A percentile compares a stretch with the other conserved stretches of the same genome.
Evolutionary conservation across 768 basidiomycete genomes (phyloP).

Genomic region (Lactarius quietus): DNA sequence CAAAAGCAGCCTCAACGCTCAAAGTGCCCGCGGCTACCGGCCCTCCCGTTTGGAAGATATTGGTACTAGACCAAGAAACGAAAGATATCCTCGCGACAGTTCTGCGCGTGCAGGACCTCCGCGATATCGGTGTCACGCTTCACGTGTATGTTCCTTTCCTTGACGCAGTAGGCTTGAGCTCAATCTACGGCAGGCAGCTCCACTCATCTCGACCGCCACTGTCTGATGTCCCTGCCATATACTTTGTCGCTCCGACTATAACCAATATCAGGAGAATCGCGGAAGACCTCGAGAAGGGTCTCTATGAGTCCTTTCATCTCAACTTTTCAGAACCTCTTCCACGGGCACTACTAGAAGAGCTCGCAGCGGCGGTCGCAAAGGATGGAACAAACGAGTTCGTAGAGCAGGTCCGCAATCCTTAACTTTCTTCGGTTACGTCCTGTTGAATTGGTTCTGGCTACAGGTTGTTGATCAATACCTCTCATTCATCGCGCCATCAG

Average conservation of each 20-base stretch:
- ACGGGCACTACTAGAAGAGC: constrained; percentile 85
- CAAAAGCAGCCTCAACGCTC: constrained; percentile 38
- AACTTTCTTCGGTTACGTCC: constrained; percentile 21
- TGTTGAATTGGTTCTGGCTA: constrained; percentile 6
- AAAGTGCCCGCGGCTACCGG: constrained; percentile 53
- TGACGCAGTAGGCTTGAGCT: constrained; percentile 1
- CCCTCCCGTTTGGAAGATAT: constrained; percentile 93
- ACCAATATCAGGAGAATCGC: constrained; percentile 87
- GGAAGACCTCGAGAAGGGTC: constrained; percentile 82
- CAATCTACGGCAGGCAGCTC: constrained; percentile 64
- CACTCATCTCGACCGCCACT: constrained; percentile 86
- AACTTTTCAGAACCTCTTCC: constrained; percentile 94
- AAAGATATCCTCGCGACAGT: constrained; percentile 97
- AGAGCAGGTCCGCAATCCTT: constrained; percentile 53
- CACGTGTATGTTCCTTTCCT: constrained; percentile 72
- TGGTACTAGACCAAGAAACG: constrained; percentile 91
- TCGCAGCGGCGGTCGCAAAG: constrained; percentile 82
- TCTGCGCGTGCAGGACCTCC: constrained; percentile 90
- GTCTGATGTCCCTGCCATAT: constrained; percentile 93
- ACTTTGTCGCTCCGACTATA: constrained; percentile 91
- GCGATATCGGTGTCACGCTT: constrained; percentile 94
- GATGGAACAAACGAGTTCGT: constrained; percentile 81
- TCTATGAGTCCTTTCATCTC: constrained; percentile 92
- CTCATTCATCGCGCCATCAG: constrained; percentile 91
- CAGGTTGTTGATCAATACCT: constrained; percentile 96